Evolutionary conservation across 2,329 filamentous ascomycete species (phyloP).

Genomic region (Zymoseptoria crescenta): DNA sequence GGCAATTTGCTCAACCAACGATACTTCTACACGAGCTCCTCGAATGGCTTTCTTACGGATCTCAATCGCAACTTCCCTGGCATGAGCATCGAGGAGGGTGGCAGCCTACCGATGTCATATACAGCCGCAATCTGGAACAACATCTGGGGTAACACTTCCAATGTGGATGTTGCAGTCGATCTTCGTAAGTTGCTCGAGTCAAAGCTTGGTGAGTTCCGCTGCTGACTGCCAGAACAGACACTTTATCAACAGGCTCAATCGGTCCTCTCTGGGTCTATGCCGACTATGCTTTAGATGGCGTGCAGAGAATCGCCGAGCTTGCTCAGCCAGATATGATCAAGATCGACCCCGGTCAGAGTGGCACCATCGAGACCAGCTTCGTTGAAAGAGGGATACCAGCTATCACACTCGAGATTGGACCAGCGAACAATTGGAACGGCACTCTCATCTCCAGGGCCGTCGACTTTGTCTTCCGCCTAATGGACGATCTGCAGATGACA

Average conservation of each 20-base stretch:
- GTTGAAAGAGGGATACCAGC: constrained; percentile 30
- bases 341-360: constrained; percentile 33
- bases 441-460: constrained; percentile 31
- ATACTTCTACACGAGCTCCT: constrained; percentile 30
- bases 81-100: constrained; percentile 23
- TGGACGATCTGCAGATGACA: constrained; percentile 23
- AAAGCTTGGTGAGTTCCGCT: not conserved
- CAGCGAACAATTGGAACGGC: constrained; percentile 32
- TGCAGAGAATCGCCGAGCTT: constrained; percentile 34
- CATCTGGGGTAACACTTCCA: constrained; percentile 32
- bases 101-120: constrained; percentile 13
- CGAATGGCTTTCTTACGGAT: constrained; percentile 49
- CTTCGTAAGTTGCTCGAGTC: constrained; percentile 11
- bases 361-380: constrained; percentile 34
- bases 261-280: constrained; percentile 35
- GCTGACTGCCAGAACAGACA: constrained; percentile 19
- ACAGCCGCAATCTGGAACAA: constrained; percentile 33
- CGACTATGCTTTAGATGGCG: constrained; percentile 31
- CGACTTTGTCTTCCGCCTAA: constrained; percentile 24
- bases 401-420: constrained; percentile 34
- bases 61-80: constrained; percentile 57
- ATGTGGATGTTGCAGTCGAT: constrained; percentile 35
- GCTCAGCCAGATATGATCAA: constrained; percentile 34
- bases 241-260: constrained; percentile 30
- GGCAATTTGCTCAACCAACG: constrained; percentile 35